Percentiles rank a stretch among this genome's conserved stretches.
Conservation (phyloP, 306 rosid species). For the Vigna angularis region DNA sequence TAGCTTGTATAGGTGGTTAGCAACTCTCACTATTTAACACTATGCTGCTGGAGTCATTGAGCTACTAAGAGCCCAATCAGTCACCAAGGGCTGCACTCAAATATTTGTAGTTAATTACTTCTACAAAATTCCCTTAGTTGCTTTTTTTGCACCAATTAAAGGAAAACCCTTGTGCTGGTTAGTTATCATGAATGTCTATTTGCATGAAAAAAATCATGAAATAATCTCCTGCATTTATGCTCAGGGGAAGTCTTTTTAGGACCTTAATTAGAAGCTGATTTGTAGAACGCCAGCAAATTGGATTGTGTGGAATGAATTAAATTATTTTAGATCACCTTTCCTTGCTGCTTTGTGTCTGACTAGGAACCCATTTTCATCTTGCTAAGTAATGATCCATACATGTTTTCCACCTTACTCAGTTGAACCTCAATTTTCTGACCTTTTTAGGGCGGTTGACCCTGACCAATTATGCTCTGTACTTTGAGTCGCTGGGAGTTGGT, state of each 20-base stretch:
- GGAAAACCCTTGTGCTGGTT: background rate
- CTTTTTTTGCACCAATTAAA: conserved; percentile 27
- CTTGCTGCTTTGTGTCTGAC: conserved; percentile 35
- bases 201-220: background rate
- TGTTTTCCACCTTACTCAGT: conserved; percentile 17
- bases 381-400: conserved; percentile 2
- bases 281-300: conserved; percentile 37
- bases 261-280: conserved; percentile 16
- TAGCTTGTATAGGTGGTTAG: conserved; percentile 32
- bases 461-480: conserved; percentile 87
- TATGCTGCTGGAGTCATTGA: background rate
- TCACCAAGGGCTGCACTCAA: conserved; percentile 13
- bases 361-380: conserved; percentile 21
- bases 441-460: conserved; percentile 84
- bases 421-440: conserved; percentile 38
- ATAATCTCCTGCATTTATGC: conserved; percentile 34
- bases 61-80: background rate
- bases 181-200: background rate
- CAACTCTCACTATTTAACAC: conserved; percentile 3
- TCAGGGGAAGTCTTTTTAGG: conserved; percentile 11
- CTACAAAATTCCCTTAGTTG: conserved; percentile 5
- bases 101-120: conserved; percentile 24
- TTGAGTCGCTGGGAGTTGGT: conserved; percentile 90
- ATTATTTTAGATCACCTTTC: conserved; percentile 23
- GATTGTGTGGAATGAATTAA: conserved; percentile 25